These are phyloP conservation scores for Diaporthe caulivora DNA, from an alignment of 2,329 filamentous ascomycete species.

Conservation along the genomic window DNA sequence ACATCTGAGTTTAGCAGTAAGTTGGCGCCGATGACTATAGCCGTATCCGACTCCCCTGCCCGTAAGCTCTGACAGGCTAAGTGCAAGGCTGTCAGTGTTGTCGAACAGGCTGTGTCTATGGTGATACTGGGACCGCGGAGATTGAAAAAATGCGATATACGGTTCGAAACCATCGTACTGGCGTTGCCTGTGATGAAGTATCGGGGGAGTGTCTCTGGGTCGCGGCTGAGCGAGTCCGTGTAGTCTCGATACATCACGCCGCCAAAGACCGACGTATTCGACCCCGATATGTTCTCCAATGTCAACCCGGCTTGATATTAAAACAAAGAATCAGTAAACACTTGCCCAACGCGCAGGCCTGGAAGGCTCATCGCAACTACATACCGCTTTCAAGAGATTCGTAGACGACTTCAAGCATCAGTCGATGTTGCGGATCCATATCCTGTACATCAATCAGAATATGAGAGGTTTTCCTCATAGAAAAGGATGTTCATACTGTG, in stretches of 20 bases:
- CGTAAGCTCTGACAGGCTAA: neutral
- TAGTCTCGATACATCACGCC: neutral
- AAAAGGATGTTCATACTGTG: neutral
- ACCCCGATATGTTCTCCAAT: neutral
- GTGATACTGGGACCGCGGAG: neutral
- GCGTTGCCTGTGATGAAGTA: neutral
- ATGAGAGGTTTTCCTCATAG: too few species aligned
- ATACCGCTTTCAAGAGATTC: neutral
- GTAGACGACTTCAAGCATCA: neutral
- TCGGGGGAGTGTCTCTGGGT: neutral
- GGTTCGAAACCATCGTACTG: neutral
- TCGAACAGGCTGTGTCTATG: neutral
- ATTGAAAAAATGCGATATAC: neutral
- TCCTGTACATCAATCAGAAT: too few species aligned
- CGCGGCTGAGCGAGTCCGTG: neutral
- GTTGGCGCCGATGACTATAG: neutral
- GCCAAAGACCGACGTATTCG: neutral
- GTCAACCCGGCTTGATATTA: neutral
- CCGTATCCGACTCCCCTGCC: neutral
- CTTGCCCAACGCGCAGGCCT: too few species aligned
- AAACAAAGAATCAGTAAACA: neutral
- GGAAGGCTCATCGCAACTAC: neutral
- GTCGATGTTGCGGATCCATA: neutral
- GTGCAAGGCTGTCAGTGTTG: neutral
- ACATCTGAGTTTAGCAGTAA: neutral